These are phyloP conservation scores for Trichoderma orchidacearum DNA, from an alignment of 495 filamentous ascomycete genomes.

Conservation along the genomic window DNA sequence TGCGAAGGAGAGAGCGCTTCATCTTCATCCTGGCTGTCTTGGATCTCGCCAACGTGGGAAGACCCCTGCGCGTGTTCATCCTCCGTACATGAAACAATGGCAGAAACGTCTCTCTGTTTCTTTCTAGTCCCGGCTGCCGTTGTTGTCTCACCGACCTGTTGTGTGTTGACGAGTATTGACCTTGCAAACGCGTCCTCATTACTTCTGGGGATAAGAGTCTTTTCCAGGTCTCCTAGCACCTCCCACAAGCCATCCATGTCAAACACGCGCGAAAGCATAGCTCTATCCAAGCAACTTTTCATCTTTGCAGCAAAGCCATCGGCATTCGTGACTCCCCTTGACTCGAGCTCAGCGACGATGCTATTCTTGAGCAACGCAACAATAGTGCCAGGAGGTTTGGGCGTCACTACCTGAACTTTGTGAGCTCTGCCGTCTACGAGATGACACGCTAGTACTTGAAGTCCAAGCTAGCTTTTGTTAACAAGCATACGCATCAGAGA, in stretches of 20 bases:
- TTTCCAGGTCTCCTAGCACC: slow-evolving; percentile 31
- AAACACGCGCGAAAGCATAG: slow-evolving; percentile 44
- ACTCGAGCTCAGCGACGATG: slow-evolving; percentile 14
- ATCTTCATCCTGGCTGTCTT: slow-evolving; percentile 23
- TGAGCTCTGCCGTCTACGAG: slow-evolving; percentile 2
- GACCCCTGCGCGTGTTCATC: background rate
- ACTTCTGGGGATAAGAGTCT: background rate
- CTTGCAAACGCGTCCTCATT: background rate
- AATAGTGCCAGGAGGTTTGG: slow-evolving; percentile 14
- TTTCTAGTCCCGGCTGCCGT: too few species aligned
- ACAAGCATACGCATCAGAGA: background rate
- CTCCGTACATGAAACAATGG: background rate
- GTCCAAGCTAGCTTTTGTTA: slow-evolving; percentile 12
- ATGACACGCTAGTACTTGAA: slow-evolving; percentile 22
- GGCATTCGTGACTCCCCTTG: slow-evolving; percentile 5
- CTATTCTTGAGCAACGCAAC: slow-evolving; percentile 18
- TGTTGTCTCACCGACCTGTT: background rate
- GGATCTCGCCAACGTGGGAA: slow-evolving; percentile 2
- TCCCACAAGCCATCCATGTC: slow-evolving; percentile 46
- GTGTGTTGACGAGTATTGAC: background rate
- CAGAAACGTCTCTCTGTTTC: background rate
- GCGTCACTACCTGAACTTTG: slow-evolving; percentile 21
- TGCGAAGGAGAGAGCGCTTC: slow-evolving; percentile 2
- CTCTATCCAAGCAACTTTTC: slow-evolving; percentile 26
- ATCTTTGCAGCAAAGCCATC: slow-evolving; percentile 7